Evolutionary conservation across 768 basidiomycete genomes (phyloP), one percentile per base, ranked within the genome.

Genomic region (Boletus coccyginus): DNA sequence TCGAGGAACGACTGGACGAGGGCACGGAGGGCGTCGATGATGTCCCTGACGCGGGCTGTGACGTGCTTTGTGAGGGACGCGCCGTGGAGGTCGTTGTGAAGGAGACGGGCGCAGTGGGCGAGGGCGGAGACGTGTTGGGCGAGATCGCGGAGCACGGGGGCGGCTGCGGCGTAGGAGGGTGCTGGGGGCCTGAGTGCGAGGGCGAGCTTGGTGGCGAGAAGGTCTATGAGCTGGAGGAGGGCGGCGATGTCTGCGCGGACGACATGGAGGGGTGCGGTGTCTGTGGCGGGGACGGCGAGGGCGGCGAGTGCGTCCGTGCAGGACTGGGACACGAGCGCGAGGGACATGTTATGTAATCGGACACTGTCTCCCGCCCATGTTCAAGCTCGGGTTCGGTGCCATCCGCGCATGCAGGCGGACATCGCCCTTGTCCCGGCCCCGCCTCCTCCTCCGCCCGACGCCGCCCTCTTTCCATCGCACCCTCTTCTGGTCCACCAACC

Each of bases 141-240:
- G 41, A 86, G 73, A 57, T 87, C 85, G 53, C 73, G 79, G 52
- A 87, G 74, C 24, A 85, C 76, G 9, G 75, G 59, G 13, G 81
- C 62, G 13, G 83, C 74, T 1, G 86, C 81, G 3, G 74, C 64
- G 62, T 81, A 79, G 6, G 83, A 73, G 1, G 83, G 83, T 1
- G 77, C 73, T 5, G 81, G 69, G 7, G 86, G 84, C 42, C 85
- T 88, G 49, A 88, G 75, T 2, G 80, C 75, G 35, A 90, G 77
- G 5, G 88, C 75, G 27, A 87, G 67, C 63, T 86, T 88, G 19
- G 86, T 88, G 6, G 80, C 72, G 32, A 78, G 71, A 21, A 74
- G 69, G 66, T 86, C 75, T n/a, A 88, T 64, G 58, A 88, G 75
- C 6, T 81, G 73, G 44, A 88, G 75, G 36, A 89, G 70, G 3